phyloP scores from a whole-genome alignment of 2,329 filamentous ascomycete species.

The Colletotrichum neosansevieriae region DNA sequence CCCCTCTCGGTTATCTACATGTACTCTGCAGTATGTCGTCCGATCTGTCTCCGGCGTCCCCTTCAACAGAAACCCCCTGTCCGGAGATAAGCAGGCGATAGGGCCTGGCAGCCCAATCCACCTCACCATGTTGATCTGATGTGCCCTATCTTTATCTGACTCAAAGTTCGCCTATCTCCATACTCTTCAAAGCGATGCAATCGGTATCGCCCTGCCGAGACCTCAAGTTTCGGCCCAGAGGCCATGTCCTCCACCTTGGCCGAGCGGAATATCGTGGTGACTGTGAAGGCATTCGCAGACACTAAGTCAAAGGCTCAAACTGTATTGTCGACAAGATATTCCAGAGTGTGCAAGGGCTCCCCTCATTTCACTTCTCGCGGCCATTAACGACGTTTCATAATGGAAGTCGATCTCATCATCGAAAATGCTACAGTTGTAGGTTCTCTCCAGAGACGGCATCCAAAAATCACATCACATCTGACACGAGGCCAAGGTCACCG shows the following conservation, averaged over 20 bases:
- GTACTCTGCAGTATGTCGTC: background rate
- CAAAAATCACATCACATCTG: background rate
- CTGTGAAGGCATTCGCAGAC: too few relatives aligned
- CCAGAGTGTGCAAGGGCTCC: too few relatives aligned
- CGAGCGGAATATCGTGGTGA: too few relatives aligned
- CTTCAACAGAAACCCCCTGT: background rate
- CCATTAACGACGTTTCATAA: background rate
- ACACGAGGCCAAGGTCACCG: constrained; percentile 15
- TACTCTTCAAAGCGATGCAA: too few relatives aligned
- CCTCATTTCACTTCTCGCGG: too few relatives aligned
- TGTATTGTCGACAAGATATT: too few relatives aligned
- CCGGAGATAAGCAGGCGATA: constrained; percentile 31
- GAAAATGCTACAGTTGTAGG: constrained; percentile 34
- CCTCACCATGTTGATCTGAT: background rate
- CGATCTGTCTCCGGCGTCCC: background rate
- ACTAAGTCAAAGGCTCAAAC: too few relatives aligned
- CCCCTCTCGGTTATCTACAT: background rate
- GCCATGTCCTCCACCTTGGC: too few relatives aligned
- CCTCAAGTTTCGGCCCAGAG: background rate
- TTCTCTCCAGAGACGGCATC: background rate
- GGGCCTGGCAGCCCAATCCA: background rate
- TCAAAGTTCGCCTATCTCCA: constrained; percentile 19
- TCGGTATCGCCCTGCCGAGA: background rate
- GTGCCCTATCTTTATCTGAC: constrained; percentile 29
- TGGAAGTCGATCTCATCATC: constrained; percentile 32